A percentile compares a stretch with the other conserved stretches of the same genome.
Conservation (phyloP, 1,284 basidiomycete species). For the Bondarzewia mesenterica region DNA sequence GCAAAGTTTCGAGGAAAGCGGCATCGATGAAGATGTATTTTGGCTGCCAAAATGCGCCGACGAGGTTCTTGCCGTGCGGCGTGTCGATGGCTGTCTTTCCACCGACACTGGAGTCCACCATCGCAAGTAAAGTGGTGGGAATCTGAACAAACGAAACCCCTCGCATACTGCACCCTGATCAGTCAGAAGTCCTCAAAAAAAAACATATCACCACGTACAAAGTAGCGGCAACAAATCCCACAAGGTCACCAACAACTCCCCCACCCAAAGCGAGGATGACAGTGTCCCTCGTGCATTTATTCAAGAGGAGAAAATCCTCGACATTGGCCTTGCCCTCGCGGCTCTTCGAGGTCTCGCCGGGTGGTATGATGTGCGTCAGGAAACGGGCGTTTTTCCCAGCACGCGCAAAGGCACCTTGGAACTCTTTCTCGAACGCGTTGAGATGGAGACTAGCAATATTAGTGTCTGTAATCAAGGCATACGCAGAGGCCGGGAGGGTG, state of each 20-base stretch:
- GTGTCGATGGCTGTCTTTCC: conserved; percentile 99
- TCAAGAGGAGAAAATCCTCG: conserved; percentile 88
- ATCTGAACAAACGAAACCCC: conserved; percentile 93
- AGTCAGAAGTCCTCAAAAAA: background rate
- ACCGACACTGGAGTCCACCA: conserved; percentile 97
- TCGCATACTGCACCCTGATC: conserved; percentile 53
- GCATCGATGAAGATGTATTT: conserved; percentile 97
- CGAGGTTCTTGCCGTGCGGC: conserved; percentile 93
- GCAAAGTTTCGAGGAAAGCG: conserved; percentile 91
- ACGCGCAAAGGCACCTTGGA: conserved; percentile 38
- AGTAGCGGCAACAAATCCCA: conserved; percentile 97
- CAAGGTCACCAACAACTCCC: conserved; percentile 93
- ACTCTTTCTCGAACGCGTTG: conserved; percentile 56
- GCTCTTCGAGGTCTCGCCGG: conserved; percentile 91
- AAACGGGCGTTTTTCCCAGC: conserved; percentile 51
- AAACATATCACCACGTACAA: conserved; percentile 54
- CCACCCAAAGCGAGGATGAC: conserved; percentile 93
- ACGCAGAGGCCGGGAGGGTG: conserved; percentile 78
- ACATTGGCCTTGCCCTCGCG: conserved; percentile 89
- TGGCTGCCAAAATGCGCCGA: conserved; percentile 98
- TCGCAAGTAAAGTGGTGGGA: conserved; percentile 92
- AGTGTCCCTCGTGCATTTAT: conserved; percentile 89
- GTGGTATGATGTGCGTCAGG: conserved; percentile 74
- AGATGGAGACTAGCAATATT: conserved; percentile 82
- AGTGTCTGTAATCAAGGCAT: conserved; percentile 90